phyloP scores from a whole-genome alignment of 2,329 filamentous ascomycete genomes.

The Verruconis gallopava region DNA sequence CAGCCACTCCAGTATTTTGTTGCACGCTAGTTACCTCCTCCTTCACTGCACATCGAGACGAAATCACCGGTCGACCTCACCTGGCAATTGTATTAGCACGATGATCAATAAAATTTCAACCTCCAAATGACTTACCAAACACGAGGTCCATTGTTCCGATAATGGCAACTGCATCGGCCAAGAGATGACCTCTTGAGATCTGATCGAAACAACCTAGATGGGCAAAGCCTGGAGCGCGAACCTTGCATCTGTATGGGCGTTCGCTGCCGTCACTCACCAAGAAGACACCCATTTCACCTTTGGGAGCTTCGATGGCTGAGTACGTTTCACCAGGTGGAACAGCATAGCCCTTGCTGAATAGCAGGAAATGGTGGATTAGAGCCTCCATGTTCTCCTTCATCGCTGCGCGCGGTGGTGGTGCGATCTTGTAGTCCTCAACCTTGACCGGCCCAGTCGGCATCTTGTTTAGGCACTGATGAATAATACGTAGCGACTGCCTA shows the following conservation, averaged over 20 bases:
- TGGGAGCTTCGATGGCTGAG: slow-evolving; percentile 95
- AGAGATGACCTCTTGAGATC: slow-evolving; percentile 76
- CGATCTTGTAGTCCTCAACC: slow-evolving; percentile 97
- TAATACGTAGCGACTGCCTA: slow-evolving; percentile 93
- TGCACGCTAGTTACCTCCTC: no score
- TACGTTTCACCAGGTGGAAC: slow-evolving; percentile 98
- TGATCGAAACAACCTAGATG: slow-evolving; percentile 93
- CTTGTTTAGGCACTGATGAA: slow-evolving; percentile 97
- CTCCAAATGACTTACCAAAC: slow-evolving; percentile 15
- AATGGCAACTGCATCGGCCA: slow-evolving; percentile 93
- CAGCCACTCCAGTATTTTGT: no score
- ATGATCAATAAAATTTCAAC: neutral
- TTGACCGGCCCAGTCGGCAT: slow-evolving; percentile 92
- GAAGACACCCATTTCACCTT: slow-evolving; percentile 98
- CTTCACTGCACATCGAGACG: no score
- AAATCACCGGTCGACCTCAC: neutral
- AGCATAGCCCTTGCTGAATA: slow-evolving; percentile 96
- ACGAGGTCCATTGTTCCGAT: slow-evolving; percentile 47
- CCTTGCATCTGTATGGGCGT: slow-evolving; percentile 94
- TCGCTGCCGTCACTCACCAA: slow-evolving; percentile 93
- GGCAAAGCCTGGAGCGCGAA: slow-evolving; percentile 90
- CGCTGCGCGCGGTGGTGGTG: slow-evolving; percentile 83
- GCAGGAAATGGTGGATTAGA: slow-evolving; percentile 95
- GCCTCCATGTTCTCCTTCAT: slow-evolving; percentile 99
- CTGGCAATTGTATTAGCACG: neutral